Base-by-base conservation (phyloP, 1,284 basidiomycete species). In the Cryptococcus sp. region DNA sequence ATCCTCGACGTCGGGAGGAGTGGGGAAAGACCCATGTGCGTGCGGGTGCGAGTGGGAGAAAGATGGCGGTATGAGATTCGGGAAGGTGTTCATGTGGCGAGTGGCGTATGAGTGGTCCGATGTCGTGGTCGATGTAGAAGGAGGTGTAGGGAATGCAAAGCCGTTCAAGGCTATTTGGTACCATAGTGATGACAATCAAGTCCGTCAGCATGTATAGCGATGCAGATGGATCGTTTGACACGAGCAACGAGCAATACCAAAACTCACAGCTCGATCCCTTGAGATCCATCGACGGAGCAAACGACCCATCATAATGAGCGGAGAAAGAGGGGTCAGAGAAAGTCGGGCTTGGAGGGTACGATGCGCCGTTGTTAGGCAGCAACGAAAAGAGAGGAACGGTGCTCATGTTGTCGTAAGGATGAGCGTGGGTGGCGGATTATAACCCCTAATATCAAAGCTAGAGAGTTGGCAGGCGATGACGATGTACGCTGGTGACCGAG, bases 1-100 rank as follows among this genome's bases (percentile, higher is more conserved):
- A 46, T 59, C 53, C 47, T 69, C 67, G 15, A 46, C 50, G 19
- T 64, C 57, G 29, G 55, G 55, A 22, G 61, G 52, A n/a, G 43
- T 26, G 46, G 55, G 48, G 43, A 56, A 57, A 1, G 59, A 56
- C 45, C 38, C n/a, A 22, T 51, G 50, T 8, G 48, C 10, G 48
- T 50, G 48, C 15, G 26, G 19, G 23, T 50, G 48, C 17, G 54
- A 49, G n/a, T 56, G 52, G 17, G 50, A 22, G 46, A 62, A 62
- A 34, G 55, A 56, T 46, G 60, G 55, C 11, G 54, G 54, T 2
- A 63, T 51, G 5, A 63, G 37, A 26, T 59, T 59, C 16, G 56
- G 61, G 23, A 56, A 63, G 3, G 51, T n/a, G 41, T n/a, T n/a
- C 37, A 57, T 39, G 45, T 58, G 60, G 47, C 60, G 40, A 22